These are phyloP conservation scores for Ploettnerulaceae sp. DNA, from an alignment of 2,329 filamentous ascomycete species.

Conservation along the genomic window DNA sequence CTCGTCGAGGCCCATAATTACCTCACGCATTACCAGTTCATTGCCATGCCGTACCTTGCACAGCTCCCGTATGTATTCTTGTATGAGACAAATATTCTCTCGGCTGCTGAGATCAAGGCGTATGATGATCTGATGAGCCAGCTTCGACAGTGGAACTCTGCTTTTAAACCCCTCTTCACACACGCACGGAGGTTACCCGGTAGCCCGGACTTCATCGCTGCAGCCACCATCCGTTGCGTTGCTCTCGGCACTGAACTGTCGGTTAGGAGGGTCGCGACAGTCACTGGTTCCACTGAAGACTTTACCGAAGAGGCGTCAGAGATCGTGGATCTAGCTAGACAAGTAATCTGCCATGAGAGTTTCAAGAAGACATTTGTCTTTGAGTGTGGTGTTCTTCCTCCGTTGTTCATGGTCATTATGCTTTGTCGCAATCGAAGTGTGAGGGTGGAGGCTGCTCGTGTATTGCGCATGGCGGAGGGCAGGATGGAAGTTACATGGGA, in stretches of 20 bases:
- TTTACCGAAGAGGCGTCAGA: slow-evolving; percentile 14
- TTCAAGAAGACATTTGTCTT: slow-evolving; percentile 25
- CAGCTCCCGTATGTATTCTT: slow-evolving; percentile 5
- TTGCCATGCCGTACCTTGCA: slow-evolving; percentile 13
- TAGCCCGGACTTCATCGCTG: slow-evolving; percentile 15
- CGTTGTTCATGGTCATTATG: slow-evolving; percentile 20
- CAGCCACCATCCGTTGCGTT: slow-evolving; percentile 18
- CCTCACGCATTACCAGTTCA: slow-evolving; percentile 13
- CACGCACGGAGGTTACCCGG: slow-evolving; percentile 2
- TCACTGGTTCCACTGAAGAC: not conserved
- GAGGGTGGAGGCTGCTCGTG: slow-evolving; percentile 18
- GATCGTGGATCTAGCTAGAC: slow-evolving; percentile 15
- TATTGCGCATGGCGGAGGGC: slow-evolving; percentile 15
- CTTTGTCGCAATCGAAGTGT: slow-evolving; percentile 14
- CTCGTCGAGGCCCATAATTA: slow-evolving; percentile 14
- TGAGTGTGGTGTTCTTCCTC: slow-evolving; percentile 23
- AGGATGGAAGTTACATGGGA: slow-evolving; percentile 25
- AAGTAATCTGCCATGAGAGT: slow-evolving; percentile 10
- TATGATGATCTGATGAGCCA: slow-evolving; percentile 2
- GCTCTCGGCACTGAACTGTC: slow-evolving; percentile 15
- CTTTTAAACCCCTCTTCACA: slow-evolving; percentile 19
- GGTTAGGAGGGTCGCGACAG: slow-evolving; percentile 10
- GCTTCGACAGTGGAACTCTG: slow-evolving; percentile 16
- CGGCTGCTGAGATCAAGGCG: not conserved
- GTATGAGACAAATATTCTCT: not conserved